Base-by-base conservation (phyloP, 192 early-diverging fungal species). In the Podila clonocystis region DNA sequence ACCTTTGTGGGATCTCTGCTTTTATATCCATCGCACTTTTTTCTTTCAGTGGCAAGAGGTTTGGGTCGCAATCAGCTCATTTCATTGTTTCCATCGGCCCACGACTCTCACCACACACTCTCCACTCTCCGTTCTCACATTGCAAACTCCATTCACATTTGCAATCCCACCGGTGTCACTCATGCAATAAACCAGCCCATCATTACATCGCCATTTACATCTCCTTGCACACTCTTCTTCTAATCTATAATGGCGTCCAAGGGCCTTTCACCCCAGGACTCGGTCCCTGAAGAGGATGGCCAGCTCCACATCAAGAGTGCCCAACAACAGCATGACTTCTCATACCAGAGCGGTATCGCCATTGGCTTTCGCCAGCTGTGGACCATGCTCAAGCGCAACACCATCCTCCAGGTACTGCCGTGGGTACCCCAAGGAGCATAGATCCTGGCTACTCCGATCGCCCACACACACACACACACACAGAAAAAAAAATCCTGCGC, bases 371-470 rank as follows among this genome's bases (percentile, higher is more conserved):
- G 82, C 38, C 92, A 93, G 74, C 83, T 93, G 61, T 59, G 73
- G 48, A 88, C 90, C 45, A 92, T 93, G 92, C 75, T 92, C 34
- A 88, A 87, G 80, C 63, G 90, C 52, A 93, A 93, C 75, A 85
- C 85, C 15, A 89, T 85, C 31, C 82, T 93, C 65, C 91, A 91
- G 87, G 91, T 93, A 72, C 55, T 33, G 20, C 22, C 24, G 13
- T 45, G 13, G 15, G 41, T 45, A 45, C 41, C 41, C 41, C 41
- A 4, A 17, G 41, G 41, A 36, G 41, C 41, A 45, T 15, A 45
- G 41, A 45, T 12, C 41, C 62, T 63, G 34, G 62, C 26, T 63
- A 63, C 34, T 45, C 41, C 41, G 41, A 45, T 45, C 41, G 4
- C 3, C 52, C 22, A 9, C n/a, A 24, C 24, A 9, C 22, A 4